Base-by-base conservation (phyloP, 371 early-diverging fungal genomes). In the Rhizopus stolonifer region DNA sequence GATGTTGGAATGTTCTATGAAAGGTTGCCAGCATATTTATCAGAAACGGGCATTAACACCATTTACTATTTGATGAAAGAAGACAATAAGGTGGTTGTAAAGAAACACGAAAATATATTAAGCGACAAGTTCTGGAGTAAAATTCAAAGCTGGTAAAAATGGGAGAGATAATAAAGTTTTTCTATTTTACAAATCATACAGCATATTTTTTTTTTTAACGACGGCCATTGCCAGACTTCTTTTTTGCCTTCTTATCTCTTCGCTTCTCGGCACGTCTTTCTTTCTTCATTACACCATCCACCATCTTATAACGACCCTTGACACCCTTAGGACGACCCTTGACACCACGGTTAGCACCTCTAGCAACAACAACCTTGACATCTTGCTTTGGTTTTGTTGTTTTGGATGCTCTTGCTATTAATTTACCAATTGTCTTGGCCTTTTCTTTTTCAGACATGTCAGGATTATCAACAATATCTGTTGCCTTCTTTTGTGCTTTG, bases 281-380 rank as follows among this genome's bases (percentile, higher is more conserved):
- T 74, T 92, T 94, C 86, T 92, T 93, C 92, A 96, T 90, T 25
- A 95, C 74, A 49, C 83, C 65, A 74, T 96, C 96, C 8, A 95
- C 95, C 96, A 95, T 96, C 88, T 87, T 83, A 70, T 88, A 89
- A 50, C 91, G 75, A 61, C 99, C 99, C 86, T 96, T 98, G 67
- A 96, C 92, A 62, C 98, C 98, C 68, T 85, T 86, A 13, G 99
- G 99, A 48, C 98, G 83, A n/a, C 97, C 97, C 73, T 93, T 81
- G 51, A 88, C 64, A 60, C 89, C 95, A 51, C 84, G 82, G 67
- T 94, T 92, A 40, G 72, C 51, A 42, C 94, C 91, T 59, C 82
- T 87, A 19, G 99, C 99, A 11, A 98, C 98, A 49, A 98, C 96
- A 11, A 97, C 61, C 60, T 87, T 75, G 46, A 87, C 74, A 61